phyloP scores from a whole-genome alignment of 192 early-diverging fungal species.

The Lobosporangium transversale region DNA sequence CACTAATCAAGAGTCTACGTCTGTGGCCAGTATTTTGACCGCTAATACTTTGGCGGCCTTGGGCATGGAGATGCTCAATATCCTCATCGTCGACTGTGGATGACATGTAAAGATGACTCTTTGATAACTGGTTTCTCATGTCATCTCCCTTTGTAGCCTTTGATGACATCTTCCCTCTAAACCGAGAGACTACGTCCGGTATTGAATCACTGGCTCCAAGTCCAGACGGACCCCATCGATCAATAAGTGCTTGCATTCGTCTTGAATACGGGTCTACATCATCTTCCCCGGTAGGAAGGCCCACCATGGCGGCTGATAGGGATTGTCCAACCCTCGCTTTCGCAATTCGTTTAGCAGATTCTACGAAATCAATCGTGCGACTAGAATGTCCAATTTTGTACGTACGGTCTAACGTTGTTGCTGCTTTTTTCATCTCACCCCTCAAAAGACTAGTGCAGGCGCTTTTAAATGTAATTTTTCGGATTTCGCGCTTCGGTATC shows the following conservation, averaged over 20 bases:
- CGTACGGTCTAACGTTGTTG: conserved; percentile 2
- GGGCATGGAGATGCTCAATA: conserved; percentile 1
- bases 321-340: conserved; percentile 8
- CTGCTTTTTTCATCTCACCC: neutral
- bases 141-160: too few species aligned
- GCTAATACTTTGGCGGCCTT: too few species aligned
- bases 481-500: neutral
- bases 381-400: conserved; percentile 22
- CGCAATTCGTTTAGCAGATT: conserved; percentile 7
- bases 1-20: neutral
- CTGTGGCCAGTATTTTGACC: neutral
- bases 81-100: conserved; percentile 4
- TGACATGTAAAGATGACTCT: too few species aligned
- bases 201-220: neutral
- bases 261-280: conserved; percentile 14
- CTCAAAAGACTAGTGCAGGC: neutral
- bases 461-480: neutral
- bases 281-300: neutral
- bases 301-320: neutral
- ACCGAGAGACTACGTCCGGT: neutral
- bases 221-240: conserved; percentile 13
- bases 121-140: too few species aligned
- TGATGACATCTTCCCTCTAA: neutral
- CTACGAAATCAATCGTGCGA: conserved; percentile 19
- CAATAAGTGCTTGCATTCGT: conserved; percentile 19